Base-by-base conservation (phyloP, 495 filamentous ascomycete genomes). In the Aspergillus kassunensis region DNA sequence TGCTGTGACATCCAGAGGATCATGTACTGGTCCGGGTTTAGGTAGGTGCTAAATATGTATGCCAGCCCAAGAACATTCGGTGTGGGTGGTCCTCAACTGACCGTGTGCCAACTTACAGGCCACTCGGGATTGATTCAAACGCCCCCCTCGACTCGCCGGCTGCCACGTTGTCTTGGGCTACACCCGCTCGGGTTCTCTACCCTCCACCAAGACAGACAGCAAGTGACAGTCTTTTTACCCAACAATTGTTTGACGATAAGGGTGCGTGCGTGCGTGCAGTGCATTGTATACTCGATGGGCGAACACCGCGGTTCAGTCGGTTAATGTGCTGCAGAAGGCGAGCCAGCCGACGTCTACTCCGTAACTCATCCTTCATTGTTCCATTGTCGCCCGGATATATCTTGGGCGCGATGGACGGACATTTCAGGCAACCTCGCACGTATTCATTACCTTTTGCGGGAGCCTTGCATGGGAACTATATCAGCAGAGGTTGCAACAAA, bases 81-180 rank as follows among this genome's bases (percentile, higher is more conserved):
- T 41, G 27, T 49, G 29, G 44, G 39, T 35, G 40, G 43, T 24
- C 18, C 47, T 51, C 40, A 44, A 45, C 34, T 48, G 49, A 44
- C 51, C 50, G 41, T 23, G 44, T 60, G 45, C 41, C 58, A 30
- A 39, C 54, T 41, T 55, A 36, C 52, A 51, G 49, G 18, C 54
- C 58, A 55, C 37, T 55, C 59, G 59, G 57, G 50, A 53, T 36
- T 47, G 42, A 37, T 30, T 25, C 33, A 34, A 29, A 24, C 44
- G 40, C 51, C 49, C 51, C 55, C 53, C 42, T 58, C 58, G 55
- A 61, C 61, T 58, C 49, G 43, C 40, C 23, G 55, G 29, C 53
- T 61, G 61, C 61, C 61, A 64, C 61, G 61, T 64, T 57, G 58
- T 55, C 48, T 48, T 51, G 33, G 53, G 50, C 56, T 55, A 56